Conservation (phyloP, 495 filamentous ascomycete species). For the Friedmanniomyces endolithicus region DNA sequence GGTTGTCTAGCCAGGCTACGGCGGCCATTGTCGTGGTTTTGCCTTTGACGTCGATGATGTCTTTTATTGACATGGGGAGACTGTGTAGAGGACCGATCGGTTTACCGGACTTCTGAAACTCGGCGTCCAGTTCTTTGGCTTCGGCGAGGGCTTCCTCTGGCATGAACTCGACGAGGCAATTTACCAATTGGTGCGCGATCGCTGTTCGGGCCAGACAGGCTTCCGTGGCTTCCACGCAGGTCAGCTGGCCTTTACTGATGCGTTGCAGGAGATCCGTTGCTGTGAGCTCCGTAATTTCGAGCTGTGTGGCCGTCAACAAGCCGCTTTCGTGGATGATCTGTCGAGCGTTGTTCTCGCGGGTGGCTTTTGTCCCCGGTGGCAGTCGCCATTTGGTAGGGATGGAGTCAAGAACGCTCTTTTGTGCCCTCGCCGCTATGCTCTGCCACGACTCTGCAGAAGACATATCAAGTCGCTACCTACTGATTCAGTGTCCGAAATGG, state of each 20-base stretch:
- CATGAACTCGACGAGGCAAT: slow-evolving; percentile 48
- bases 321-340: neutral
- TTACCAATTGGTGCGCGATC: slow-evolving; percentile 44
- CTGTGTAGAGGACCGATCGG: slow-evolving; percentile 36
- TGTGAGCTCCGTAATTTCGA: slow-evolving; percentile 4
- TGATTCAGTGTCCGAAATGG: no score
- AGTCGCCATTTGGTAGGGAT: slow-evolving; percentile 4
- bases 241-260: slow-evolving; percentile 1
- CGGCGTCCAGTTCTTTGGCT: slow-evolving; percentile 46
- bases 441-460: neutral
- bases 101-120: slow-evolving; percentile 36
- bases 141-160: slow-evolving; percentile 47
- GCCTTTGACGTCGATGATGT: slow-evolving; percentile 20
- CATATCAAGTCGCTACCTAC: neutral
- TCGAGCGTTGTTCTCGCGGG: neutral
- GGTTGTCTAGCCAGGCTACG: slow-evolving; percentile 15
- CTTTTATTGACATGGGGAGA: slow-evolving; percentile 27
- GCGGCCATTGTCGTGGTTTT: slow-evolving; percentile 11
- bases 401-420: slow-evolving; percentile 2
- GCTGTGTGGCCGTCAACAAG: neutral
- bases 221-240: slow-evolving; percentile 33
- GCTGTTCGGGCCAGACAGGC: slow-evolving; percentile 46
- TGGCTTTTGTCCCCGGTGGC: neutral
- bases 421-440: neutral
- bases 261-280: slow-evolving; percentile 3